Base-by-base conservation (phyloP, 352 stramenopile genomes). In the Blastocystis sp. region DNA sequence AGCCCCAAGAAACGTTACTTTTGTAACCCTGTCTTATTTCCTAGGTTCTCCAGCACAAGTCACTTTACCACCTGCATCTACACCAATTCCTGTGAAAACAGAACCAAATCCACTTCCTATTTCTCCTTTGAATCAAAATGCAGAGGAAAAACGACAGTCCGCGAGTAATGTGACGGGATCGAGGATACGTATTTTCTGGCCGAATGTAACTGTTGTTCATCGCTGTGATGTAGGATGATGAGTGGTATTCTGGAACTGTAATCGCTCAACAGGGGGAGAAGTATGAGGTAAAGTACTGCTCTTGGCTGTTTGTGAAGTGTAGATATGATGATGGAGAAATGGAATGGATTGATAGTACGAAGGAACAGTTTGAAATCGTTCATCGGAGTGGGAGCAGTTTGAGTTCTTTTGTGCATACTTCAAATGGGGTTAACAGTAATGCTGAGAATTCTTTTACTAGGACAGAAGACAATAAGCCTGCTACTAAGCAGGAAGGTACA, bases 281-380 rank as follows among this genome's bases (percentile, higher is more conserved):
- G 55, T 24, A 16, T 9, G 16, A 65, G 53, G 43, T 89, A 11
- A 13, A 78, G 78, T 89, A 78, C 9, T 3, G 34, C n/a, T 89
- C 30, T 18, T 30, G 2, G 1, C 34, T 53, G 34, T 34, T 8
- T 79, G 16, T 76, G 37, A 16, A 43, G 6, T 39, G 26, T 53
- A 89, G 78, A 62, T 89, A 89, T 78, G 78, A 89, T 13, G 78
- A 89, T 76, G 78, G 78, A 20, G 78, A 89, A 45, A 30, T 43
- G 41, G 78, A 75, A 54, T 89, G 78, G 63, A 89, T 89, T 79
- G 78, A 89, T 53, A 76, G 37, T 16, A 78, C 54, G 55, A 89
- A 79, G 63, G 78, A 89, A 4, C 68, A 78, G 50, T 78, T 62
- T 78, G 66, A 89, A 43, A 37, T 89, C 18, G 13, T 89, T 43